Evolutionary conservation across 495 filamentous ascomycete species (phyloP).

Genomic region (Penicillium lagena): DNA sequence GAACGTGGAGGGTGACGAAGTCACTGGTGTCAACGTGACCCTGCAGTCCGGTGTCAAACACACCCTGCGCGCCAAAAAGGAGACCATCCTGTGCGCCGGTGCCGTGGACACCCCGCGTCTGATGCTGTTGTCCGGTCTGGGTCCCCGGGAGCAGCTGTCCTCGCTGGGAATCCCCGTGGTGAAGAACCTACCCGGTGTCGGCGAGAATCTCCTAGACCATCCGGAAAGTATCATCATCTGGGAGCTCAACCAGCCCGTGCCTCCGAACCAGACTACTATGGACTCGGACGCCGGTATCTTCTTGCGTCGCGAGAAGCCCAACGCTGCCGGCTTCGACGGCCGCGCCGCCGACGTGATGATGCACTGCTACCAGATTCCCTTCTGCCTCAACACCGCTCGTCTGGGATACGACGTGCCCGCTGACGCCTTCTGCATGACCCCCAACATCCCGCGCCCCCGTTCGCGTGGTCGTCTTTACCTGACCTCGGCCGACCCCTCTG

Average conservation of each 20-base stretch:
- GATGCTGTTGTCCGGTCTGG: conserved; percentile 72
- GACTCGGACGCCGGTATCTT: conserved; percentile 82
- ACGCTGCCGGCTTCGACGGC: conserved; percentile 59
- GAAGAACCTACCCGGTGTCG: conserved; percentile 68
- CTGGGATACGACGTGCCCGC: conserved; percentile 67
- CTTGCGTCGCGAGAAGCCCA: conserved; percentile 60
- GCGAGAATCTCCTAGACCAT: conserved; percentile 74
- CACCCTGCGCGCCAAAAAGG: conserved; percentile 53
- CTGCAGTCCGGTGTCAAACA: conserved; percentile 58
- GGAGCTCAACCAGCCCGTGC: conserved; percentile 73
- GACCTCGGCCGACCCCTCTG: conserved; percentile 59
- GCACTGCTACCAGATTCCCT: conserved; percentile 88
- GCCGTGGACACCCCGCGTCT: conserved; percentile 71
- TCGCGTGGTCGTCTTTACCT: conserved; percentile 68
- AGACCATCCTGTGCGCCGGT: conserved; percentile 73
- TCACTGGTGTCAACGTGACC: conserved; percentile 60
- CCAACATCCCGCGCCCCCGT: conserved; percentile 79
- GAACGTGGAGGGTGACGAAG: conserved; percentile 55
- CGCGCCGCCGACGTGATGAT: conserved; percentile 77
- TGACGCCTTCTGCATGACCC: conserved; percentile 87
- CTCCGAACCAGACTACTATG: conserved; percentile 74
- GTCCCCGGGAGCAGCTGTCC: conserved; percentile 57
- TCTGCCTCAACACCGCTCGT: conserved; percentile 64
- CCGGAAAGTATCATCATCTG: conserved; percentile 76
- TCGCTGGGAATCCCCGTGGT: conserved; percentile 61